Evolutionary conservation across 192 early-diverging fungal genomes (phyloP).

Genomic region (Allomyces macrogynus): DNA sequence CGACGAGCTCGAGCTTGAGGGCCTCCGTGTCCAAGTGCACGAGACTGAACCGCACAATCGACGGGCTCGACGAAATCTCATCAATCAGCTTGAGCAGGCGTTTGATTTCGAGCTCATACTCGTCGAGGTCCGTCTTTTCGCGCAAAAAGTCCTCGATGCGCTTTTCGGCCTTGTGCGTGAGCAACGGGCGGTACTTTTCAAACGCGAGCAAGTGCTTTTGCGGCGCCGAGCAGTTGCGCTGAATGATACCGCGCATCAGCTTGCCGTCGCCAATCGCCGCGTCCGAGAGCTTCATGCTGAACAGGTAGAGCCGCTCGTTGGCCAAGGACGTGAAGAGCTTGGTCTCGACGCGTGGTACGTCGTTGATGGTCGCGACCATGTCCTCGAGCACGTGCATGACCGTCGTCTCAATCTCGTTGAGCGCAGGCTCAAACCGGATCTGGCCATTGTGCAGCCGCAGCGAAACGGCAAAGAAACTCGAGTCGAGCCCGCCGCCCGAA

Average conservation of each 20-base stretch:
- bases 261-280: slow-evolving; percentile 14
- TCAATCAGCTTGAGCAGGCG: slow-evolving; percentile 33
- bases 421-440: slow-evolving; percentile 32
- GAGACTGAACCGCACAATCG: slow-evolving; percentile 32
- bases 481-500: slow-evolving; percentile 14
- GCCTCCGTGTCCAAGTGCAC: slow-evolving; percentile 37
- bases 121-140: slow-evolving; percentile 39
- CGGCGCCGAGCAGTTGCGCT: slow-evolving; percentile 6
- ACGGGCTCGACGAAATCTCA: slow-evolving; percentile 26
- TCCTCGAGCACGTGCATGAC: slow-evolving; percentile 24
- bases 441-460: slow-evolving; percentile 9
- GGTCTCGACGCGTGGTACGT: slow-evolving; percentile 20
- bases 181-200: slow-evolving; percentile 22
- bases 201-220: slow-evolving; percentile 15
- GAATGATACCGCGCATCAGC: slow-evolving; percentile 12
- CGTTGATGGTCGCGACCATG: slow-evolving; percentile 24
- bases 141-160: slow-evolving; percentile 39
- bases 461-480: slow-evolving; percentile 15
- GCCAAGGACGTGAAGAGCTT: slow-evolving; percentile 10
- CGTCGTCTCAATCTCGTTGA: slow-evolving; percentile 25
- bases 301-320: slow-evolving; percentile 1
- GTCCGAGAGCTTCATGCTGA: slow-evolving; percentile 7
- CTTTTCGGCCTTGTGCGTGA: slow-evolving; percentile 44
- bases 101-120: slow-evolving; percentile 41
- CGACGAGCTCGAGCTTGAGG: slow-evolving; percentile 28